These are phyloP conservation scores for Fusarium sp. DNA, from an alignment of 2,329 filamentous ascomycete genomes.

Conservation along the genomic window DNA sequence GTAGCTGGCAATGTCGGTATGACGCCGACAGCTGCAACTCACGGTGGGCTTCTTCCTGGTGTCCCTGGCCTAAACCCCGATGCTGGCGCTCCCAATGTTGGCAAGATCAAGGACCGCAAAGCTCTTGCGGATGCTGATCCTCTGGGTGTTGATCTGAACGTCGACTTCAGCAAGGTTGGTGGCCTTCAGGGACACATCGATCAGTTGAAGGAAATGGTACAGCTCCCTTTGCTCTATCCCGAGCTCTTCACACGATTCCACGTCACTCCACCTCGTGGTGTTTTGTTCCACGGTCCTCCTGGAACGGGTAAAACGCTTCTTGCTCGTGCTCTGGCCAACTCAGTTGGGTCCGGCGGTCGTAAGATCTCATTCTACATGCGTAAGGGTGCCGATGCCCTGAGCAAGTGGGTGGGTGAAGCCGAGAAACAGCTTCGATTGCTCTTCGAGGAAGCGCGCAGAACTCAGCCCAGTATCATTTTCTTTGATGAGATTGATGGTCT, in stretches of 20 bases:
- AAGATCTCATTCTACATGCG: conserved; percentile 99
- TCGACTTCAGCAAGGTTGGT: conserved; percentile 94
- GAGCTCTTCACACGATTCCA: conserved; percentile 93
- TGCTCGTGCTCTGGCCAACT: conserved; percentile 90
- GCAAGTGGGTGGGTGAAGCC: conserved; percentile 99
- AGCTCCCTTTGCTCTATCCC: conserved; percentile 90
- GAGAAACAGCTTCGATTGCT: conserved; percentile 92
- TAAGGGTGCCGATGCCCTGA: conserved; percentile 95
- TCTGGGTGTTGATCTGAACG: conserved; percentile 88
- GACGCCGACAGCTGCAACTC: conserved; percentile 63
- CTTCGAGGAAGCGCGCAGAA: conserved; percentile 95
- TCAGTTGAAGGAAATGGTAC: conserved; percentile 98
- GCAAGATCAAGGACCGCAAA: conserved; percentile 93
- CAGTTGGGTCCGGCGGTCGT: conserved; percentile 84
- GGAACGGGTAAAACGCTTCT: conserved; percentile 98
- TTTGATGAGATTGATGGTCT: conserved; percentile 99
- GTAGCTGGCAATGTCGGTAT: conserved; percentile 68
- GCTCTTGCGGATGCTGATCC: conserved; percentile 93
- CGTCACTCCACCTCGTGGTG: conserved; percentile 92
- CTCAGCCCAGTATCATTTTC: conserved; percentile 98
- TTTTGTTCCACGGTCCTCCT: conserved; percentile 95
- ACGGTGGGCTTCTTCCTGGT: conserved; percentile 57
- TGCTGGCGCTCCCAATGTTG: conserved; percentile 77
- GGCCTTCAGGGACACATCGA: conserved; percentile 94
- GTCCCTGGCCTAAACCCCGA: conserved; percentile 54